These are phyloP conservation scores for Ogataea kodamae DNA, from an alignment of 805 yeast genomes.

Conservation along the genomic window DNA sequence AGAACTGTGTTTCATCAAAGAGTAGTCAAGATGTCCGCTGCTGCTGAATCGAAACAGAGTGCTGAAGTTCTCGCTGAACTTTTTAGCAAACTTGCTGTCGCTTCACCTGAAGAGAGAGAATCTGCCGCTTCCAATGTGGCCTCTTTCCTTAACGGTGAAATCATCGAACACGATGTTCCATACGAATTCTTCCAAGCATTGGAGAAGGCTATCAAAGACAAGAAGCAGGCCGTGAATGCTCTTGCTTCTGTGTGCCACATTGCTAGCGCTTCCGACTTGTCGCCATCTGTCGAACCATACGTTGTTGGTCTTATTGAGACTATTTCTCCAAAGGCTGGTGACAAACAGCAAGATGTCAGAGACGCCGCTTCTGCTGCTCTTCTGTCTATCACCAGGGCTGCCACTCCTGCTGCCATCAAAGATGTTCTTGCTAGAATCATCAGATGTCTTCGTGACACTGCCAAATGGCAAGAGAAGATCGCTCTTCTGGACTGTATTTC, in stretches of 20 bases:
- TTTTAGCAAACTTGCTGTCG: slow-evolving; percentile 87
- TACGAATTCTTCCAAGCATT: slow-evolving; percentile 78
- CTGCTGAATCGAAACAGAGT: slow-evolving; percentile 60
- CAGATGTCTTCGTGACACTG: slow-evolving; percentile 60
- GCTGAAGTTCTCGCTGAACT: slow-evolving; percentile 88
- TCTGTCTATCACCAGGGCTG: slow-evolving; percentile 68
- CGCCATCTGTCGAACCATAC: slow-evolving; percentile 95
- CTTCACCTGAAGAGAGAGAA: slow-evolving; percentile 76
- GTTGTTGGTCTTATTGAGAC: slow-evolving; percentile 71
- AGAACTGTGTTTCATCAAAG: slow-evolving; percentile 10
- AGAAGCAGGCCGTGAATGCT: slow-evolving; percentile 81
- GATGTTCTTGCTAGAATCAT: slow-evolving; percentile 79
- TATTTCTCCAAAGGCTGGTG: slow-evolving; percentile 80
- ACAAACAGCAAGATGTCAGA: slow-evolving; percentile 77
- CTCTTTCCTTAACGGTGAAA: slow-evolving; percentile 91
- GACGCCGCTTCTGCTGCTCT: slow-evolving; percentile 74
- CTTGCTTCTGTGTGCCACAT: slow-evolving; percentile 82
- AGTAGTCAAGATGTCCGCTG: slow-evolving; percentile 26
- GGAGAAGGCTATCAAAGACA: slow-evolving; percentile 70
- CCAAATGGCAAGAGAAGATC: slow-evolving; percentile 98
- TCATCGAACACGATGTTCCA: slow-evolving; percentile 98
- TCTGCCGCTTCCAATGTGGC: slow-evolving; percentile 88
- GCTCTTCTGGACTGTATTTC: slow-evolving; percentile 83
- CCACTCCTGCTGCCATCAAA: slow-evolving; percentile 94
- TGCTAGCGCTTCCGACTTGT: slow-evolving; percentile 71